A percentile compares a stretch with the other conserved stretches of the same genome.
Evolutionary conservation across 83 land plant species (phyloP).

Genomic region (Picea abies): DNA sequence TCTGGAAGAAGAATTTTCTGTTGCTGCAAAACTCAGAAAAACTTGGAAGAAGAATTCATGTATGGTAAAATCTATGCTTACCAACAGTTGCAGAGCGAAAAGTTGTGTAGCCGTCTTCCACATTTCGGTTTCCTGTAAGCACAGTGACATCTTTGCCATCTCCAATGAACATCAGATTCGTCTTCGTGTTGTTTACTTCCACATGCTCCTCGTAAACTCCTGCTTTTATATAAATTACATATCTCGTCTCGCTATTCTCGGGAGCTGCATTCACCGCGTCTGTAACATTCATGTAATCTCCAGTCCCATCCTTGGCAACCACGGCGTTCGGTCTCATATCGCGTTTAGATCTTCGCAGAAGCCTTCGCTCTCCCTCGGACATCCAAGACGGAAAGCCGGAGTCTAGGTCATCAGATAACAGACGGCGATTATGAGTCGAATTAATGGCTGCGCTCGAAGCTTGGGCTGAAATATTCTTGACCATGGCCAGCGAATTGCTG

Average conservation of each 20-base stretch:
- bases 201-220: slow-evolving; percentile 19
- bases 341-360: neutral
- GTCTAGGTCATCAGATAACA: neutral
- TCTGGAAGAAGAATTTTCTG: too few relatives aligned
- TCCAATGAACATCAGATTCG: slow-evolving; percentile 22
- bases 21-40: too few relatives aligned
- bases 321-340: neutral
- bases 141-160: slow-evolving; percentile 9
- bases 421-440: neutral
- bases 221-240: slow-evolving; percentile 6
- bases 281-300: neutral
- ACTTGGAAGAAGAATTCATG: too few relatives aligned
- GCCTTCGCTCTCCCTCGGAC: slow-evolving; percentile 21
- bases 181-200: neutral
- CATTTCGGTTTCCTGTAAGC: slow-evolving; percentile 11
- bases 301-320: too few relatives aligned
- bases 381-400: slow-evolving; percentile 40
- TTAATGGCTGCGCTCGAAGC: neutral
- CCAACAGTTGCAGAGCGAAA: slow-evolving; percentile 39
- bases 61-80: slow-evolving; percentile 16
- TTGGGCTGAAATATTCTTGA: neutral
- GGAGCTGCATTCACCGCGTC: slow-evolving; percentile 21
- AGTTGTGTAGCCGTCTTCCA: slow-evolving; percentile 3
- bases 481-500: slow-evolving; percentile 38
- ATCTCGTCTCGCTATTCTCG: neutral